Conservation (phyloP, 495 filamentous ascomycete genomes). For the Echria macrotheca region DNA sequence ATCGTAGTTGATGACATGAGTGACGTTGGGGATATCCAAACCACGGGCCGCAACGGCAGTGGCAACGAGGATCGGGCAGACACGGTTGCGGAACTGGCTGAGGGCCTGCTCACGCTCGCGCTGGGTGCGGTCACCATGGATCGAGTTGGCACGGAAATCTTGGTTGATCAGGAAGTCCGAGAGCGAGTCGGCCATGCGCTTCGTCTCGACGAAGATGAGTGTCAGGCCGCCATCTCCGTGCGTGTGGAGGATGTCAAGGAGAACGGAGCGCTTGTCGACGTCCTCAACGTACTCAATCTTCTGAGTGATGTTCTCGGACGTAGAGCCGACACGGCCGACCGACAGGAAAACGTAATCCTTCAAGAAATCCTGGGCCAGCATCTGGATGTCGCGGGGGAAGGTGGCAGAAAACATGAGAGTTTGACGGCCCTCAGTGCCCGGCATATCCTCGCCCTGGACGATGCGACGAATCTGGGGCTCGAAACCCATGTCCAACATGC, state of each 20-base stretch:
- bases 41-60: conserved; percentile 95
- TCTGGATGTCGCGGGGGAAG: conserved; percentile 97
- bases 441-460: conserved; percentile 98
- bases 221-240: conserved; percentile 82
- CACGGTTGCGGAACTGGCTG: conserved; percentile 92
- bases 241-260: conserved; percentile 95
- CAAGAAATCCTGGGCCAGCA: conserved; percentile 95
- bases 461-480: conserved; percentile 98
- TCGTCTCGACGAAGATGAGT: conserved; percentile 97
- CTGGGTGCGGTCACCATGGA: conserved; percentile 97
- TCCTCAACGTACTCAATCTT: conserved; percentile 98
- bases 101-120: conserved; percentile 97
- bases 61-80: conserved; percentile 92
- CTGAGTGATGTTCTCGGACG: conserved; percentile 98
- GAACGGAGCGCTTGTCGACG: conserved; percentile 91
- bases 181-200: conserved; percentile 97
- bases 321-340: conserved; percentile 98
- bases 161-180: conserved; percentile 98
- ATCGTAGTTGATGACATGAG: conserved; percentile 98
- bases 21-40: conserved; percentile 97
- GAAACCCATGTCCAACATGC: conserved; percentile 99
- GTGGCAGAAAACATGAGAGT: conserved; percentile 99
- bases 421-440: conserved; percentile 73
- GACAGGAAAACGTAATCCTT: conserved; percentile 99
- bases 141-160: conserved; percentile 96